Conservation (phyloP, 2,329 filamentous ascomycete species). For the Trichoderma breve region DNA sequence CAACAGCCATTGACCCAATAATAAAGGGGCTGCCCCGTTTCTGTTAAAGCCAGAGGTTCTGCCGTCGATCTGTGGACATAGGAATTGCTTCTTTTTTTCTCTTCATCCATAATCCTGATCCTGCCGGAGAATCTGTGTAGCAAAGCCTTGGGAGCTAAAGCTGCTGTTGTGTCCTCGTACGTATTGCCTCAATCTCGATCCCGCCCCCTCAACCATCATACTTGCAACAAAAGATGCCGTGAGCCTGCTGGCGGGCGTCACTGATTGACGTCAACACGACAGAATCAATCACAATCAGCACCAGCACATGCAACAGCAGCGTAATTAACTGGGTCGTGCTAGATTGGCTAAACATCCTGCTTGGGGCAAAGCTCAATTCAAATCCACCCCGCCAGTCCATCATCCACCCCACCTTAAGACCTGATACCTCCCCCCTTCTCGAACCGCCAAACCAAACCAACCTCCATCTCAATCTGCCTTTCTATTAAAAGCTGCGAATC, state of each 20-base stretch:
- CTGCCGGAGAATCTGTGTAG: neutral
- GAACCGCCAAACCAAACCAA: constrained; percentile 6
- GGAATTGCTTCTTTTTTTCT: neutral
- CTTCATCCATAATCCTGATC: neutral
- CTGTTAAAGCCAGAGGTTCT: constrained; percentile 6
- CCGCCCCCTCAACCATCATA: neutral
- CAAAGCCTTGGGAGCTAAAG: neutral
- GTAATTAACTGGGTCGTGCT: constrained; percentile 15
- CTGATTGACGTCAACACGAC: constrained; percentile 18
- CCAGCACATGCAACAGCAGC: constrained; percentile 2
- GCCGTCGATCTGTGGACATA: neutral
- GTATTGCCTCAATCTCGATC: neutral
- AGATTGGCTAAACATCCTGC: constrained; percentile 10
- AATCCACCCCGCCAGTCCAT: constrained; percentile 19
- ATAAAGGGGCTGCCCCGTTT: constrained; percentile 12
- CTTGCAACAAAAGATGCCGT: neutral
- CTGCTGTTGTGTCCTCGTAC: neutral
- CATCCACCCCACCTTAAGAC: constrained; percentile 18
- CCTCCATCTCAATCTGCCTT: neutral
- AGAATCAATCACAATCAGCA: constrained; percentile 1
- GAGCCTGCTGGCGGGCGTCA: constrained; percentile 1
- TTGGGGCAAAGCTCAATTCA: constrained; percentile 24
- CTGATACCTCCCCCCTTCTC: constrained; percentile 17
- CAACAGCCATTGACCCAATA: constrained; percentile 2
- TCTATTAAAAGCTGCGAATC: neutral